phyloP scores from a whole-genome alignment of 2,329 filamentous ascomycete genomes.

The Ascomycota sp. region DNA sequence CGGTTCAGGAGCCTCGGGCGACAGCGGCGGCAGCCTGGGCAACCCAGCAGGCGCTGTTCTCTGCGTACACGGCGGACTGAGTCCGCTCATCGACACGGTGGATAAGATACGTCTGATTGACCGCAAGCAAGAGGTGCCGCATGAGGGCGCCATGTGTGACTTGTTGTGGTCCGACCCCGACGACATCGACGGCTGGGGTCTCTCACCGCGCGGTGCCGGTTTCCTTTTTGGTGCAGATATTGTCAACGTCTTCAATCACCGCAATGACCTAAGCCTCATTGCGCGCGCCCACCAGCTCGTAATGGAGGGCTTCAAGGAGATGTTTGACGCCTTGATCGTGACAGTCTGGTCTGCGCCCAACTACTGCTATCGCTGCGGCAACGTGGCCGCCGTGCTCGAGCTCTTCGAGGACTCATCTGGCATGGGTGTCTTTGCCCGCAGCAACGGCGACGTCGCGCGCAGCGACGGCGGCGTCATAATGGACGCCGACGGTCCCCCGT shows the following conservation, averaged over 20 bases:
- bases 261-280: conserved; percentile 89
- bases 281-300: conserved; percentile 93
- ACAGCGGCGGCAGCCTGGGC: conserved; percentile 38
- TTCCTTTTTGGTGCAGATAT: conserved; percentile 96
- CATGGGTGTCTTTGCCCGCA: conserved; percentile 43
- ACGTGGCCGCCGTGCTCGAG: no score
- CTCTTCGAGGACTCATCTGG: no score
- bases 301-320: conserved; percentile 56
- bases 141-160: conserved; percentile 96
- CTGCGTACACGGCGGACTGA: no score
- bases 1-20: conserved; percentile 55
- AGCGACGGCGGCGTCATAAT: conserved; percentile 28
- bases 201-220: conserved; percentile 79
- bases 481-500: conserved; percentile 19
- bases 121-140: conserved; percentile 92
- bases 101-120: conserved; percentile 95
- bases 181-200: conserved; percentile 90
- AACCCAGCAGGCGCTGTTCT: no score
- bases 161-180: conserved; percentile 95
- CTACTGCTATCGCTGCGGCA: conserved; percentile 97
- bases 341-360: no score
- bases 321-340: conserved; percentile 2
- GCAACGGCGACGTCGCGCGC: conserved; percentile 44
- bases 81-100: conserved; percentile 83
- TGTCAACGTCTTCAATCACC: conserved; percentile 96